A percentile compares a stretch with the other conserved stretches of the same genome.
These are phyloP conservation scores for Penicillium vulpinum DNA, from an alignment of 2,329 filamentous ascomycete genomes.

Conservation along the genomic window DNA sequence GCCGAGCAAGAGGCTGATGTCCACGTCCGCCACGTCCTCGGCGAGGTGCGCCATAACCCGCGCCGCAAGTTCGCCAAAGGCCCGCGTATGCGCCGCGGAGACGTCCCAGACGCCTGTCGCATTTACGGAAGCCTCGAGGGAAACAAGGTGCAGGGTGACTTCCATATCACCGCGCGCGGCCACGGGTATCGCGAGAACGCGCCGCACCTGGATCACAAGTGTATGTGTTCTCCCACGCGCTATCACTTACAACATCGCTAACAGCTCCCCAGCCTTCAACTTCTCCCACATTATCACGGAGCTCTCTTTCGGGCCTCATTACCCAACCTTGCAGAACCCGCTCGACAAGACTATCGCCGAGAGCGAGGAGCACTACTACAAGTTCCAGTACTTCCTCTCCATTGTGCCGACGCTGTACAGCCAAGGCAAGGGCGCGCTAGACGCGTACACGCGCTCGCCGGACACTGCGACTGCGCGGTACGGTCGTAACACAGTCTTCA, in stretches of 20 bases:
- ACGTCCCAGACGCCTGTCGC: conserved; percentile 72
- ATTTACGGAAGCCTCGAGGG: conserved; percentile 87
- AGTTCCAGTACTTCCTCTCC: conserved; percentile 96
- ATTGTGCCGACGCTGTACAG: conserved; percentile 94
- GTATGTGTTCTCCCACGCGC: conserved; percentile 53
- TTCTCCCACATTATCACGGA: conserved; percentile 97
- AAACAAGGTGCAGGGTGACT: conserved; percentile 97
- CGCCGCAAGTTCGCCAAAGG: conserved; percentile 69
- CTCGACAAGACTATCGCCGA: conserved; percentile 85
- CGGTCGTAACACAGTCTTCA: conserved; percentile 61
- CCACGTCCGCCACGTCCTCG: conserved; percentile 88
- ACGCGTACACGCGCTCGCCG: conserved; percentile 43
- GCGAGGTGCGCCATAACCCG: conserved; percentile 68
- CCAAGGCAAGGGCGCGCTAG: conserved; percentile 49
- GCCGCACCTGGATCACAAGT: conserved; percentile 74
- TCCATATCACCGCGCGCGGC: conserved; percentile 92
- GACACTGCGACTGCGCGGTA: conserved; percentile 30
- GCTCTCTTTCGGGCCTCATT: conserved; percentile 95
- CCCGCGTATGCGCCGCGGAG: conserved; percentile 60
- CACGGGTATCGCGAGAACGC: conserved; percentile 89
- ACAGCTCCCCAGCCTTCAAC: conserved; percentile 70
- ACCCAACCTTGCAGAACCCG: conserved; percentile 88
- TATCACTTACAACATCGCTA: not conserved
- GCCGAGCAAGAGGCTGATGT: conserved; percentile 64
- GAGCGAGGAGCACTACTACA: conserved; percentile 79